Percentiles rank a stretch among this genome's conserved stretches.
phyloP scores from a whole-genome alignment of 2,329 filamentous ascomycete species.

The Taxawa tesnikishii region DNA sequence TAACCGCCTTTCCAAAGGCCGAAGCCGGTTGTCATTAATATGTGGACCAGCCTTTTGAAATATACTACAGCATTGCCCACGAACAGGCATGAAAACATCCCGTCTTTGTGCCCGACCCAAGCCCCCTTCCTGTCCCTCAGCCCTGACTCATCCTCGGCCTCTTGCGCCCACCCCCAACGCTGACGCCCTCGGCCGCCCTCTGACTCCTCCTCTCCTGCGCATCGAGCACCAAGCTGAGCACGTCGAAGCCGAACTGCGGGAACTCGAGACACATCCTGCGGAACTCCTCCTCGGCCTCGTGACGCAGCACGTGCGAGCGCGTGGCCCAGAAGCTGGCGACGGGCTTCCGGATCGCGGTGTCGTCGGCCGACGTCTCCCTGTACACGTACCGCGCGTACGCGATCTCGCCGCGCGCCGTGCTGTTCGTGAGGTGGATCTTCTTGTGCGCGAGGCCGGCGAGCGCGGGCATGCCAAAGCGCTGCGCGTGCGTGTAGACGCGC shows the following conservation, averaged over 20 bases:
- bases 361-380: conserved; percentile 56
- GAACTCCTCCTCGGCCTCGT: conserved; percentile 82
- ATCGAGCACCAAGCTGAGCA: conserved; percentile 55
- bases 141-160: not conserved
- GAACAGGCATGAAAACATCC: too few species aligned
- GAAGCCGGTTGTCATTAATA: too few species aligned
- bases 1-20: too few species aligned
- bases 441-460: conserved; percentile 68
- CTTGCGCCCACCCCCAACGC: not conserved
- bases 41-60: too few species aligned
- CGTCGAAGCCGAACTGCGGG: conserved; percentile 86
- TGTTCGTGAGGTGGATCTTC: conserved; percentile 88
- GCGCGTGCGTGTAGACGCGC: conserved; percentile 76
- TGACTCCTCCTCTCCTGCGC: conserved; percentile 32
- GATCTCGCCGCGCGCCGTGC: conserved; percentile 80
- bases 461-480: conserved; percentile 53
- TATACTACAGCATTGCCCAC: too few species aligned
- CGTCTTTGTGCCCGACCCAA: too few species aligned
- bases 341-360: conserved; percentile 63
- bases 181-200: not conserved
- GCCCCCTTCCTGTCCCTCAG: too few species aligned
- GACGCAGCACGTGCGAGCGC: conserved; percentile 64
- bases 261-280: conserved; percentile 73
- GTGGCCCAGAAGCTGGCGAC: conserved; percentile 87
- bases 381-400: conserved; percentile 87